Percentiles rank a stretch among this genome's conserved stretches.
phyloP scores from a whole-genome alignment of 2,329 filamentous ascomycete genomes.

The Dactylellina leptospora region DNA sequence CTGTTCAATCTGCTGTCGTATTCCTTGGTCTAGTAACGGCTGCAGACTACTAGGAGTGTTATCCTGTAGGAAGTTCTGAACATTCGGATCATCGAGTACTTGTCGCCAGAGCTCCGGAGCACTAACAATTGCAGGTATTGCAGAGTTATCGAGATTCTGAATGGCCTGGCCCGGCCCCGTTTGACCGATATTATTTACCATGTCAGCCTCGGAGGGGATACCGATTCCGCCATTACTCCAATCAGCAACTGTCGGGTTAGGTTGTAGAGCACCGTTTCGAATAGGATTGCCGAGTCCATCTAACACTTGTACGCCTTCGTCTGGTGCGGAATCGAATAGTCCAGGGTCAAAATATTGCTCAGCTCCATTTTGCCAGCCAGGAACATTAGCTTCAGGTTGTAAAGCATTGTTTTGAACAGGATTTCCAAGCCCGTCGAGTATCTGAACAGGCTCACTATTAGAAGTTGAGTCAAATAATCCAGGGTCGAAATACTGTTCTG shows the following conservation, averaged over 20 bases:
- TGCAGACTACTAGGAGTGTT: conserved; percentile 16
- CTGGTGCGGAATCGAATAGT: not conserved
- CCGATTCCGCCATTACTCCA: not conserved
- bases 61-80: conserved; percentile 24
- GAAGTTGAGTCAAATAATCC: not conserved
- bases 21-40: conserved; percentile 13
- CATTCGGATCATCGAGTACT: conserved; percentile 16
- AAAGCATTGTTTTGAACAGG: not conserved
- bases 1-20: not conserved
- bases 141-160: not conserved
- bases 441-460: not conserved
- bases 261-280: conserved; percentile 4
- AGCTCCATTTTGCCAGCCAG: not conserved
- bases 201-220: not conserved
- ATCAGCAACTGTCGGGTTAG: not conserved
- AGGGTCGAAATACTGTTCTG: conserved; percentile 14
- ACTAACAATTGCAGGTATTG: conserved; percentile 18
- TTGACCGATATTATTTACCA: conserved; percentile 18
- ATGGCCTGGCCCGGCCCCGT: conserved; percentile 3
- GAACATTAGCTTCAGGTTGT: not conserved
- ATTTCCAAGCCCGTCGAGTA: conserved; percentile 9
- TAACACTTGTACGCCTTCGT: not conserved
- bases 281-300: conserved; percentile 8
- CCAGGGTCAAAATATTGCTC: not conserved
- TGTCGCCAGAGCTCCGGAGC: conserved; percentile 27